A percentile compares a stretch with the other conserved stretches of the same genome.
Conservation (phyloP, 352 stramenopile species). For the Thalassiosira exigua region DNA sequence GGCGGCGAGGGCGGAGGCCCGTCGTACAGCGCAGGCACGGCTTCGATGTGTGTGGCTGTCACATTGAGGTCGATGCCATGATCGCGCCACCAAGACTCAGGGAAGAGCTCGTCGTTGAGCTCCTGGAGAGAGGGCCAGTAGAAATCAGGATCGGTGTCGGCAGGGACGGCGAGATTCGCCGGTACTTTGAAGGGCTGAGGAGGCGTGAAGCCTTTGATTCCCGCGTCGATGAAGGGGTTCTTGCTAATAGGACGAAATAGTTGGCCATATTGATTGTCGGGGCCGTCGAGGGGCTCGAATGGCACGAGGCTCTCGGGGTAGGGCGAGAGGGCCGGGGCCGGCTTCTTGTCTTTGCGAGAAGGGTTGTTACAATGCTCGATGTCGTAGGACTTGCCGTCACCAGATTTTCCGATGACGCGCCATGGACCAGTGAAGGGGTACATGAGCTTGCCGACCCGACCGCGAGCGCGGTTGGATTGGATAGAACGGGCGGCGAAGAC, state of each 20-base stretch:
- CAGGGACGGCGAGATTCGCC: neutral
- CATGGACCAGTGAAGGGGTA: constrained; percentile 13
- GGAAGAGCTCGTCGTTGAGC: neutral
- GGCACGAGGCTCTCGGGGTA: constrained; percentile 11
- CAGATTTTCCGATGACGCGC: neutral
- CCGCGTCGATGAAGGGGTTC: neutral
- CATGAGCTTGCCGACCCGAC: neutral
- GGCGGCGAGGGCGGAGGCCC: constrained; percentile 7
- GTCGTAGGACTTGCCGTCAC: neutral
- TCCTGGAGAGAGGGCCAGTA: neutral
- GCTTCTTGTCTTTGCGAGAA: constrained; percentile 11
- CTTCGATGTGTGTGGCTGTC: neutral
- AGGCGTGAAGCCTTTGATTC: constrained; percentile 23
- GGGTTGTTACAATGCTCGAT: constrained; percentile 11
- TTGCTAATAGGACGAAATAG: constrained; percentile 11
- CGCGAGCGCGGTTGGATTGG: neutral
- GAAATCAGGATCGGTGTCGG: neutral
- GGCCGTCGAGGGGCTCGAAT: constrained; percentile 12
- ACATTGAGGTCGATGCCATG: neutral
- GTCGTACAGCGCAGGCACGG: neutral
- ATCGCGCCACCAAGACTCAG: too few species aligned
- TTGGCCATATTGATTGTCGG: constrained; percentile 21
- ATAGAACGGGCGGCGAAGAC: neutral
- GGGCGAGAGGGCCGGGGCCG: constrained; percentile 9
- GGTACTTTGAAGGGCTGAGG: neutral